Evolutionary conservation across 177 flowering plant genomes (phyloP).

Genomic region (Telopea speciosissima): DNA sequence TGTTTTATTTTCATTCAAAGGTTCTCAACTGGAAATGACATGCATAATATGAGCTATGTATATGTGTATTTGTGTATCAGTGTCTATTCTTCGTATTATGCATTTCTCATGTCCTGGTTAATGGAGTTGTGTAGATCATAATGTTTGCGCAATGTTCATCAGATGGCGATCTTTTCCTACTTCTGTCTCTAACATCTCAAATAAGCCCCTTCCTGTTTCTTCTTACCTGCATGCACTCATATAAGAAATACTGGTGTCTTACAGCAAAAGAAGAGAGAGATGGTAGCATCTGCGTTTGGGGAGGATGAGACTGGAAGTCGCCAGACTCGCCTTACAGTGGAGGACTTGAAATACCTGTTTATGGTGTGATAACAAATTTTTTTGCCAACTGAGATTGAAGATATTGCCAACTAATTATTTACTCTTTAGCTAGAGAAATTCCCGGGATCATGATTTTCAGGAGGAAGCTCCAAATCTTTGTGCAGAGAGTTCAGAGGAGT

Average conservation of each 20-base stretch:
- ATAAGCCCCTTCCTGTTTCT: background rate
- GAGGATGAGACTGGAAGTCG: constrained; percentile 74
- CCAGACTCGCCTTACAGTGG: constrained; percentile 78
- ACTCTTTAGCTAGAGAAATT: background rate
- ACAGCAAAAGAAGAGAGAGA: constrained; percentile 92
- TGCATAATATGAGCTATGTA: too few species aligned
- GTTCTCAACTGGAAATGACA: too few species aligned
- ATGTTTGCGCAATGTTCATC: background rate
- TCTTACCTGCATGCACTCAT: constrained; percentile 2
- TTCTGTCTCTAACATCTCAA: background rate
- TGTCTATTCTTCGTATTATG: too few species aligned
- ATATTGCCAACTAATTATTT: constrained; percentile 9
- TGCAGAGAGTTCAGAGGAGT: background rate
- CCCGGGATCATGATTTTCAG: too few species aligned
- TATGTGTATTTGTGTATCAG: too few species aligned
- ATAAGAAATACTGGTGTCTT: constrained; percentile 11
- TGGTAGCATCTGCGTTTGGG: constrained; percentile 98
- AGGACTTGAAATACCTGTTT: constrained; percentile 84
- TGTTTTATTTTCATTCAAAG: too few species aligned
- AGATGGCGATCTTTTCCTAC: background rate
- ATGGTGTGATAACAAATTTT: constrained; percentile 39
- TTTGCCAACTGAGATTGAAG: background rate
- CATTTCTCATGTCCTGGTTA: background rate
- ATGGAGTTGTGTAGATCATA: background rate
- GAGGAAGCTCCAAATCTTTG: background rate